Percentiles rank a stretch among this genome's conserved stretches.
Evolutionary conservation across 2,329 filamentous ascomycete genomes (phyloP).

Genomic region (Alternaria sp.): DNA sequence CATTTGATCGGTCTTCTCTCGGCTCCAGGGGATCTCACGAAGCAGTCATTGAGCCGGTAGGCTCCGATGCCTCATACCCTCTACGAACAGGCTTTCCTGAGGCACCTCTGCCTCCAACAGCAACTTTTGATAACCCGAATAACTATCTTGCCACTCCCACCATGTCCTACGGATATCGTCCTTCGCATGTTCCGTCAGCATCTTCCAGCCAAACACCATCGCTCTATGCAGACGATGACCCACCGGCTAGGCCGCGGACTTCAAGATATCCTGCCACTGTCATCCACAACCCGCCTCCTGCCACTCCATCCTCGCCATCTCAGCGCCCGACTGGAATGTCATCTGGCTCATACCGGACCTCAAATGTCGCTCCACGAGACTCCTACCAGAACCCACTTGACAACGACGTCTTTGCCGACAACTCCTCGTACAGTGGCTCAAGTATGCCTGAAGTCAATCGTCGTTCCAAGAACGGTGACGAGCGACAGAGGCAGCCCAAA

Average conservation of each 20-base stretch:
- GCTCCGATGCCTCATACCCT: slow-evolving; percentile 42
- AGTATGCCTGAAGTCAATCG: slow-evolving; percentile 33
- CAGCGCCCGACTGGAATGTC: slow-evolving; percentile 20
- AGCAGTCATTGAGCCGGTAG: slow-evolving; percentile 36
- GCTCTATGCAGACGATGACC: slow-evolving; percentile 41
- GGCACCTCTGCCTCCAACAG: slow-evolving; percentile 27
- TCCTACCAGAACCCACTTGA: slow-evolving; percentile 25
- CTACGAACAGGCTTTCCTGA: slow-evolving; percentile 47
- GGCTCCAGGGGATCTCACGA: slow-evolving; percentile 36
- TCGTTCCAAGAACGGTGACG: slow-evolving; percentile 31
- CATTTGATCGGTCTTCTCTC: slow-evolving; percentile 39
- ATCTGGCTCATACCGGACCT: slow-evolving; percentile 31
- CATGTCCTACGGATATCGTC: slow-evolving; percentile 31
- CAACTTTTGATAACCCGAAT: slow-evolving; percentile 25
- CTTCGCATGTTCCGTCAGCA: slow-evolving; percentile 39
- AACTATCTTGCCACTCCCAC: slow-evolving; percentile 31
- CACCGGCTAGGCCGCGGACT: slow-evolving; percentile 29
- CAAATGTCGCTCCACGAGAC: slow-evolving; percentile 30
- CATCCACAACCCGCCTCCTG: slow-evolving; percentile 38
- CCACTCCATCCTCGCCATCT: slow-evolving; percentile 29
- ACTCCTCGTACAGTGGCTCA: slow-evolving; percentile 30
- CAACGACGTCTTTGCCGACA: slow-evolving; percentile 31
- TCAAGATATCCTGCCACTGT: slow-evolving; percentile 35
- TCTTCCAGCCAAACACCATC: slow-evolving; percentile 43
- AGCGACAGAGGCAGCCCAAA: slow-evolving; percentile 29